Base-by-base conservation (phyloP, 2,329 filamentous ascomycete genomes). In the Didymella glomerata region DNA sequence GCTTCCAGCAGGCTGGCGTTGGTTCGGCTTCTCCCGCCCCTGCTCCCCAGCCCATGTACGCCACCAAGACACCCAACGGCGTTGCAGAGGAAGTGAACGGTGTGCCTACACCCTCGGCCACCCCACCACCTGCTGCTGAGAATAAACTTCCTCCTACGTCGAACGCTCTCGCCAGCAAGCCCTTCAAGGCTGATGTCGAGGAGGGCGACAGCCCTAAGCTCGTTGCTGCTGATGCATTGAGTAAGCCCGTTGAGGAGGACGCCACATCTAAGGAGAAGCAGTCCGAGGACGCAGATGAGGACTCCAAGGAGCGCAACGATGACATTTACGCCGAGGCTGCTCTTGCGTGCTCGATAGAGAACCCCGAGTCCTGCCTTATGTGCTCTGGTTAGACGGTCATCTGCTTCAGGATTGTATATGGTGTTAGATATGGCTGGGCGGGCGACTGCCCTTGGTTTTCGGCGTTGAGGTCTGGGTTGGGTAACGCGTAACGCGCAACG, bases 311-410 rank as follows among this genome's bases (percentile, higher is more conserved):
- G 67, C 86, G 91, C 11, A 93, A 97, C 78, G 87, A 87, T 49
- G 94, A 99, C 76, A 99, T 99, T 69, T 99, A 97, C 79, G 94
- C 94, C 0, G 91, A 98, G 69, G 92, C 93, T 58, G 93, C 91
- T 16, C 83, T 99, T 76, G 87, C 89, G 71, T 99, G 95, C 84
- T 97, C 93, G 81, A 98, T 99, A 78, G 93, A 98, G 76, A 97
- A 98, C 83, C 92, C 90, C 69, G 95, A 99, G 77, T 85, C 90
- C 47, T 99, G 95, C 77, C 77, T 97, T 66, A 98, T 99, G 95
- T 99, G 95, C 88, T 96, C 92, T 80, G 94, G 93, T 83, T 98
- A 86, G 78, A 58, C n/a, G 38, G 28, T 30, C 42, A 25, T 10
- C 36, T 55, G 36, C 25, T 48, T 60, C 22, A 48, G 48, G 57